Base-by-base conservation (phyloP, 768 basidiomycete genomes). In the Baorangia bicolor region DNA sequence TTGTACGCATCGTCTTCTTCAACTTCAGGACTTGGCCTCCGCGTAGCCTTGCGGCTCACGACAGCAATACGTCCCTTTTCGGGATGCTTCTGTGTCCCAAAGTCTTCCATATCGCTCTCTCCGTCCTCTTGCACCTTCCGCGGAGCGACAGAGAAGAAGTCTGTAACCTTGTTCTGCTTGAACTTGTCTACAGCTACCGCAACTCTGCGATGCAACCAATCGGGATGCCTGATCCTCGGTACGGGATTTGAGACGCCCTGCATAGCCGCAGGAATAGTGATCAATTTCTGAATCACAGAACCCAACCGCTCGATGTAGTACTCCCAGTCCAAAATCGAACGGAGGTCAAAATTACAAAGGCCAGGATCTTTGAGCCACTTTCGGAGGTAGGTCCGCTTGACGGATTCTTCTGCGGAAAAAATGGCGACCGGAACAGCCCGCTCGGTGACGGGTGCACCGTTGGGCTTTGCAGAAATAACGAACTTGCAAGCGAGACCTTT, bases 401-500 rank as follows among this genome's bases (percentile, higher is more conserved):
- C 82, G 58, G 82, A 83, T 56, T 94, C 90, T 66, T 98, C 97
- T 0, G 97, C 92, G 10, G 94, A 93, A 73, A 99, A 99, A 63
- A 99, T 98, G 18, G 97, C 97, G 16, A 99, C 85, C 5, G 97
- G 97, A 43, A 99, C 85, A 10, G 96, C 97, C 45, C 97, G 86
- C 58, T 98, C 97, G 5, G 97, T 98, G 61, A 99, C 94, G 2
- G 97, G 94, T 1, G 96, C 91, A 2, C 95, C 95, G 16, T 81
- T 76, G 2, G 97, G 97, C 65, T 90, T 91, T 3, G 90, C 89
- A 25, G 96, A 98, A 67, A 99, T 98, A 77, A 99, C 94, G 74
- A 99, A 99, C 69, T 94, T 94, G 81, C 97, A 98, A 10, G 97
- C 92, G 18, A 99, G 85, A 54, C 97, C 97, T 69, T 98, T 99